Base-by-base conservation (phyloP, 2,329 filamentous ascomycete genomes). In the Trichoderma hamatum region DNA sequence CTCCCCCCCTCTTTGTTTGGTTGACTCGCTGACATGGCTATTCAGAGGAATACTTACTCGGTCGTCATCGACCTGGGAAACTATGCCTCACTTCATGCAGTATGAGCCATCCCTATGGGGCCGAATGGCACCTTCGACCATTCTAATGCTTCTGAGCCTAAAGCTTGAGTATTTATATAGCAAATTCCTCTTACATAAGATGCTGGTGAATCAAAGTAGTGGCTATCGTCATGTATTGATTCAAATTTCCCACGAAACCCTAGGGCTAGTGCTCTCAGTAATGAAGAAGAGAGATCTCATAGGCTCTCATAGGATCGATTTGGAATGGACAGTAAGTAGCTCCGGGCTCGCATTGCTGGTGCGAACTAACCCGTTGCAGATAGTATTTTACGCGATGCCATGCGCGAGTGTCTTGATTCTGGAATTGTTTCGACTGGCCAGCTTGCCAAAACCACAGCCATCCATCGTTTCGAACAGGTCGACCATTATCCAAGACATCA, bases 331-430 rank as follows among this genome's bases (percentile, higher is more conserved):
- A 6, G 36, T 39, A 39, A 39, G 16, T 19, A 59, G 32, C n/a
- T 59, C 55, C 16, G 0, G 32, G 32, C n/a, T 24, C 26, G 11
- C 32, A 58, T 59, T 39, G 11, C 32, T 39, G 32, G n/a, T 39
- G 13, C 32, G 21, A 39, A 59, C 55, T 59, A 26, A 36, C 55
- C n/a, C n/a, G 55, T 21, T 36, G 21, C 32, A 39, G 55, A 59
- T 59, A 26, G 55, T 39, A 59, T 59, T 59, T 26, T 59, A 59
- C 55, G 55, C 55, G 55, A 59, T 59, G 55, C 55, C 55, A 36
- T 59, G 55, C 32, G 55, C 55, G 32, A 59, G 55, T 19, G 55
- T 59, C 32, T 59, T 59, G 55, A 26, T 39, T 26, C 32, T 59
- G 3, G 55, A 59, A 24, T 39, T 59, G 21, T 59, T 59, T 59